Evolutionary conservation across 192 early-diverging fungal genomes (phyloP), one percentile per base, ranked within the genome.

Genomic region (Gigaspora rosea): DNA sequence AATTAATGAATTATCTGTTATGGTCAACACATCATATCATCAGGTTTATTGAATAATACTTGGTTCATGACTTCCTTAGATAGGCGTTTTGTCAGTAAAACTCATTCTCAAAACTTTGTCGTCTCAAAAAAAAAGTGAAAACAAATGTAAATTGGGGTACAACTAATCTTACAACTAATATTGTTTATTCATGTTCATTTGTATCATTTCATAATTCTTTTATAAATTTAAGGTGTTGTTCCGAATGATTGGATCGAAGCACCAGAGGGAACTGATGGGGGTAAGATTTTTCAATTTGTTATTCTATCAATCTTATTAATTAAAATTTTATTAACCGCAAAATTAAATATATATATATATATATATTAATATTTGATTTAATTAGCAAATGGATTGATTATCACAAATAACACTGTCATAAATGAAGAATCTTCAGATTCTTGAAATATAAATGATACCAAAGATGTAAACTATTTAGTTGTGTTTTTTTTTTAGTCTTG

Each of bases 241-340:
- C 83, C 83, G 1, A 81, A 79, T 46, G 83, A 79, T 4, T 84
- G 83, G 83, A 79, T 84, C 3, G 83, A 84, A n/a, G 80, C 83
- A 27, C 81, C 83, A 8, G 62, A 75, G 16, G 76, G 27, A 27
- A 27, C 67, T 66, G 83, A 82, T 1, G 79, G 79, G 8, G 78
- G 36, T 64, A 33, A 64, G 58, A 20, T 41, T 41, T 41, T 2
- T 41, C 41, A 41, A 41, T 2, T 41, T 41, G 2, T 41, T 41
- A 2, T 41, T 41, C 2, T 41, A 2, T 6, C 7, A 41, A 41
- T 41, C 0, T 41, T 41, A 2, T 41, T 7, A 2, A 41, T 41
- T 41, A 27, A 27, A 27, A 41, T 41, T 41, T 6, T 41, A 41
- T 41, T 41, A 41, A 6, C 41, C 7, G 41, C 7, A 41, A 41